phyloP scores from a whole-genome alignment of 2,329 filamentous ascomycete genomes.

The Bipolaris cookei region DNA sequence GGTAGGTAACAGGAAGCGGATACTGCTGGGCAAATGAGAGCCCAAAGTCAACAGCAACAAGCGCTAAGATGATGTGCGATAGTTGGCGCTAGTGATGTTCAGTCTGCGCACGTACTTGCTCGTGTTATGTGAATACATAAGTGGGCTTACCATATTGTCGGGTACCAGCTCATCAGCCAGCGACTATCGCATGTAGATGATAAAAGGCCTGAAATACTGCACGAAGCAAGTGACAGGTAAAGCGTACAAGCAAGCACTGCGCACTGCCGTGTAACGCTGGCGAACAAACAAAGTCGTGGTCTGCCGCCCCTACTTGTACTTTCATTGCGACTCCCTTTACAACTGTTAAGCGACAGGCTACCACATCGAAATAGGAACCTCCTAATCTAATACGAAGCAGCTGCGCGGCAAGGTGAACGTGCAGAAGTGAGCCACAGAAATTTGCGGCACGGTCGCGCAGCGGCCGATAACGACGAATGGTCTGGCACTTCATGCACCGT shows the following conservation, averaged over 20 bases:
- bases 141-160: constrained; percentile 12
- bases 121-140: background rate
- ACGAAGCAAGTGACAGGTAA: background rate
- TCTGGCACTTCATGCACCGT: background rate
- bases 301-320: background rate
- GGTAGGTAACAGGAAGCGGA: constrained; percentile 48
- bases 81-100: constrained; percentile 3
- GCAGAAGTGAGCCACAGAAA: background rate
- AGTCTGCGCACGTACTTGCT: background rate
- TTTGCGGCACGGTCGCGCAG: background rate
- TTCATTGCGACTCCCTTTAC: constrained; percentile 5
- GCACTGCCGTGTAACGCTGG: background rate
- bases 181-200: constrained; percentile 22
- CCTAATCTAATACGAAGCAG: constrained; percentile 7
- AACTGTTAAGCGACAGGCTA: background rate
- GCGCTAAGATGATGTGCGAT: constrained; percentile 21
- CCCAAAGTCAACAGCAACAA: constrained; percentile 15
- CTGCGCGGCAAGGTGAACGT: background rate
- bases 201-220: constrained; percentile 11
- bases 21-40: constrained; percentile 50
- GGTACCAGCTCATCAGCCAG: constrained; percentile 7
- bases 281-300: background rate
- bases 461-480: background rate
- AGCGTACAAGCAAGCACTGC: background rate
- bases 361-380: background rate